phyloP scores from a whole-genome alignment of 148 eudicot genomes.

The Camellia granthamiana region DNA sequence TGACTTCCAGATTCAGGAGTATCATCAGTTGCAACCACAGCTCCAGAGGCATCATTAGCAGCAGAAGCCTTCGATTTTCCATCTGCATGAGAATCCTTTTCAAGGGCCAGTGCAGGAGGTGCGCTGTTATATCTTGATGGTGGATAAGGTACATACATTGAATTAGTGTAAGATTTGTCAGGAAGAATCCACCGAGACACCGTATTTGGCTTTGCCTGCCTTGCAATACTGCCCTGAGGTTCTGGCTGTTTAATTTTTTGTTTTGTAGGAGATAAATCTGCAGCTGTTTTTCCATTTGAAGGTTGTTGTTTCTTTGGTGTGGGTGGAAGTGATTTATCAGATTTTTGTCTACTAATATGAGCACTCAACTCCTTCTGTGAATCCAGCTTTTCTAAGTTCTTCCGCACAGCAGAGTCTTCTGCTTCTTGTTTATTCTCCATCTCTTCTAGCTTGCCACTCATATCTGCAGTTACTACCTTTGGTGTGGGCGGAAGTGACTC shows the following conservation, averaged over 20 bases:
- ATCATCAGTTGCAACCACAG: conserved; percentile 8
- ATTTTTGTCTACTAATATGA: conserved; percentile 47
- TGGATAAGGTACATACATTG: conserved; percentile 83
- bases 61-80: conserved; percentile 47
- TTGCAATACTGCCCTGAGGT: conserved; percentile 26
- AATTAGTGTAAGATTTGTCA: conserved; percentile 66
- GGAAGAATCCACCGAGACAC: conserved; percentile 85
- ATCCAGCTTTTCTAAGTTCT: conserved; percentile 46
- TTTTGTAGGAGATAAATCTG: conserved; percentile 47
- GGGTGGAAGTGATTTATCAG: conserved; percentile 45
- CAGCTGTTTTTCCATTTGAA: conserved; percentile 47
- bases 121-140: conserved; percentile 62
- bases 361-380: conserved; percentile 42
- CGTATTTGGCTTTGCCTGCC: conserved; percentile 58
- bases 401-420: conserved; percentile 33
- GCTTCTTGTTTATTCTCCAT: conserved; percentile 32
- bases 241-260: conserved; percentile 47
- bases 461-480: no score
- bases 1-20: conserved; percentile 20
- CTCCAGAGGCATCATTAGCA: conserved; percentile 16
- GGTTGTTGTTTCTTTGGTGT: conserved; percentile 48
- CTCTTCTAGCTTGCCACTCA: conserved; percentile 26
- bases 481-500: no score
- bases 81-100: conserved; percentile 43
- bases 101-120: conserved; percentile 53